Evolutionary conservation across 352 stramenopile species (phyloP), one percentile per base, ranked within the genome.

Genomic region (Phytopythium litorale): DNA sequence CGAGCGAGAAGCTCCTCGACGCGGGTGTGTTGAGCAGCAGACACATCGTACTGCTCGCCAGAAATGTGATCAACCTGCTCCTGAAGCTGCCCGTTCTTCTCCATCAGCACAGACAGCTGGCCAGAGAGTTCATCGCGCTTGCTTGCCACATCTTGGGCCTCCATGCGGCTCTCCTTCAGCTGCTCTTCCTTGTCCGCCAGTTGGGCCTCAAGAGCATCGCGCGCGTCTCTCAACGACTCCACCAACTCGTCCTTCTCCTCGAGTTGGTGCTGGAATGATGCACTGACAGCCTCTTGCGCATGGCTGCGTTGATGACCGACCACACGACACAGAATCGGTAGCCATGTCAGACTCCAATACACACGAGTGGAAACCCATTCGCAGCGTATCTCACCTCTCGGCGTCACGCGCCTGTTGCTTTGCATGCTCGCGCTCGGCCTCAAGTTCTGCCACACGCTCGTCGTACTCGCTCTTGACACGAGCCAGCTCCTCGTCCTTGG

Each of bases 401-500:
- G 78, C 75, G 21, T 81, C 62, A 2, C 56, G 62, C 21, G 67
- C 71, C 16, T 77, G 71, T 37, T 81, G 54, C 25, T 79, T 73
- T 5, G 72, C 64, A 1, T 43, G 67, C 45, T 84, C 74, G 9
- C 65, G 60, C 50, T 85, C 66, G 13, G 53, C 58, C 35, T 68
- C 70, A 48, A 88, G 52, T 1, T 73, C 53, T 18, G 68, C 56
- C 35, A 86, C 68, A 53, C 81, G 73, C 51, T 73, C 65, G 18
- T 78, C 62, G n/a, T 71, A 77, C 60, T 75, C 49, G 40, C 77
- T 66, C 28, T 72, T 69, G 30, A 79, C 53, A 50, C 59, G 61
- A 40, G 61, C 60, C 2, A 84, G 53, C 55, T 79, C 60, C 43
- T 73, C 73, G 40, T 88, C 67, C 42, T 86, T 82, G 5, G 54